Base-by-base conservation (phyloP, 2,329 filamentous ascomycete genomes). In the Fusarium hainanense region DNA sequence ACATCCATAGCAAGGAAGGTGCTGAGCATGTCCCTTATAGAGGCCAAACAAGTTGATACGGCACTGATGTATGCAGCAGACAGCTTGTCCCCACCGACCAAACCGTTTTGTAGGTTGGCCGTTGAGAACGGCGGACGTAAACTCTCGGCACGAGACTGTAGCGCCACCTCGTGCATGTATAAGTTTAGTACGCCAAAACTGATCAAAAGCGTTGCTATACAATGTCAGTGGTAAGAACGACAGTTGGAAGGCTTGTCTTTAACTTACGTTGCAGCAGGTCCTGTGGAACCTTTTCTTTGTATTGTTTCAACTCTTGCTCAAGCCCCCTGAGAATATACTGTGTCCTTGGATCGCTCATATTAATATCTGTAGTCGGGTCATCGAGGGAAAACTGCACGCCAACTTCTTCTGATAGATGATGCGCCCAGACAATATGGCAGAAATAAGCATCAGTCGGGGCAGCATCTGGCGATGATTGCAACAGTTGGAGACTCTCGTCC, bases 91-190 rank as follows among this genome's bases (percentile, higher is more conserved):
- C 77, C 79, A 61, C 75, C 75, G 28, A 82, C 74, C 50, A 85
- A 77, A 32, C 81, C 80, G 54, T 83, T 79, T 23, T 81, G 79
- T 30, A 85, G 75, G 47, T 81, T 77, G 11, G 83, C 82, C n/a
- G 82, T 79, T 75, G 81, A 83, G 73, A 82, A 82, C 10, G 82
- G 82, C 21, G 81, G 81, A 63, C 75, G 80, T 72, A 87, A 82
- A 66, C 87, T 85, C 54, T 92, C 89, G 21, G 82, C 83, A 58
- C 91, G 88, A 11, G 87, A 83, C 68, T 93, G 89, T 68, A 94
- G 87, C 4, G 88, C 89, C 56, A 92, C 88, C 78, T 94, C 92
- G 76, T 94, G 90, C 82, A 94, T 89, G 76, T 92, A 93, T 5
- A 94, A 81, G 66, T 85, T 90, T 37, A 93, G 77, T 3, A 91